phyloP scores from a whole-genome alignment of 1,284 basidiomycete genomes.

The Cryptococcus sp. region DNA sequence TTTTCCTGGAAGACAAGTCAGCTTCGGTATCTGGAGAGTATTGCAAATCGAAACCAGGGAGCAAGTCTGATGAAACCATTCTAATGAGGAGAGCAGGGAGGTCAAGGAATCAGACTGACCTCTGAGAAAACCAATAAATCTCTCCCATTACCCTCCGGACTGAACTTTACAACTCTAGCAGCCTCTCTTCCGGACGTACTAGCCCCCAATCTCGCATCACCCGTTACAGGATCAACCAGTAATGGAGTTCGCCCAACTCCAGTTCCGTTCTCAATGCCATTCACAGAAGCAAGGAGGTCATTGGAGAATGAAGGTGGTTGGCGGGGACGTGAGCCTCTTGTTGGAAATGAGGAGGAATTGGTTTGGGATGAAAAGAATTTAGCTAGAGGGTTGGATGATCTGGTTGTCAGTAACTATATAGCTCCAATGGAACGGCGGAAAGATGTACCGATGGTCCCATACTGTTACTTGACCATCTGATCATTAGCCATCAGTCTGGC shows the following conservation, averaged over 20 bases:
- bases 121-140: conserved; percentile 48
- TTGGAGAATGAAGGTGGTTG: conserved; percentile 19
- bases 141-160: conserved; percentile 40
- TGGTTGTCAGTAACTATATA: background rate
- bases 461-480: conserved; percentile 47
- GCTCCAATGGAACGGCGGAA: background rate
- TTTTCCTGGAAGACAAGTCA: conserved; percentile 29
- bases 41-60: too few species aligned
- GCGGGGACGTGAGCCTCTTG: background rate
- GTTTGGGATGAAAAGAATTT: conserved; percentile 36
- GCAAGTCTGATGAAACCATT: too few species aligned
- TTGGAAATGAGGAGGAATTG: background rate
- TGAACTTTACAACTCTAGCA: conserved; percentile 47
- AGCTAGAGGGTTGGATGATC: conserved; percentile 40
- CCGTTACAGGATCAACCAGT: conserved; percentile 31
- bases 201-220: conserved; percentile 17
- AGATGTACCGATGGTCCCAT: conserved; percentile 44
- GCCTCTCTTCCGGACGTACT: conserved; percentile 39
- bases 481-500: background rate
- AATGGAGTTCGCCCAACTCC: background rate
- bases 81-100: too few species aligned
- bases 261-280: background rate
- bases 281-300: conserved; percentile 12
- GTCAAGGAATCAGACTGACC: conserved; percentile 15
- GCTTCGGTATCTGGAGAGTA: too few species aligned